Base-by-base conservation (phyloP, 257 asterid genomes). In the Rhazya stricta region DNA sequence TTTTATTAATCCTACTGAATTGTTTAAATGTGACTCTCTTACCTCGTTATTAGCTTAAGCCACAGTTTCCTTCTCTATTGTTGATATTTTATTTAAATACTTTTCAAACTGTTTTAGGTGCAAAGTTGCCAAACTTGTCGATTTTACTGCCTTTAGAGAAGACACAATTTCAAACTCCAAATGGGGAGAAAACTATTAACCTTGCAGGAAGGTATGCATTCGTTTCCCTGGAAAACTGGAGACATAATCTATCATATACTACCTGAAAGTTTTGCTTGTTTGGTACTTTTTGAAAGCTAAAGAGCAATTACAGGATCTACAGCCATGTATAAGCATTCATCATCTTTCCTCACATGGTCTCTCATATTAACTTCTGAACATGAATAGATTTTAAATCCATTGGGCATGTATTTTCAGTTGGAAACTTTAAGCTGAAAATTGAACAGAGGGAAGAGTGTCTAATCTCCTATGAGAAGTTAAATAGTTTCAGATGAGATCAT, bases 111-210 rank as follows among this genome's bases (percentile, higher is more conserved):
- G 75, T 69, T 63, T 78, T 89, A 94, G 99, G 99, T 81, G 96
- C 85, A 68, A 92, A 77, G 90, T 69, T 88, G 85, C 98, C 99
- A 16, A 92, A 92, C 80, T 73, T 94, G 84, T 78, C 75, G 65
- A 85, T 94, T 82, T 70, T 90, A 77, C 84, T 94, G 75, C 97
- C 97, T 25, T 41, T 83, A 66, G 96, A 88, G 85, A 77, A 82
- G 83, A 74, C 88, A 48, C 91, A 81, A 77, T 79, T 89, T 76
- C 92, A 87, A 83, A 90, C 91, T 56, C 81, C 91, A 61, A 70
- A 77, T 15, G 96, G 92, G 81, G 90, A 84, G 80, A 92, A 87
- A 87, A 82, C 77, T 27, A 83, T 94, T 81, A 86, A 82, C 83
- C 73, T 90, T 78, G 91, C 99, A 18, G 81, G 90, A 84, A 87